Conservation (phyloP, 148 eudicot species). For the Drosera capensis region DNA sequence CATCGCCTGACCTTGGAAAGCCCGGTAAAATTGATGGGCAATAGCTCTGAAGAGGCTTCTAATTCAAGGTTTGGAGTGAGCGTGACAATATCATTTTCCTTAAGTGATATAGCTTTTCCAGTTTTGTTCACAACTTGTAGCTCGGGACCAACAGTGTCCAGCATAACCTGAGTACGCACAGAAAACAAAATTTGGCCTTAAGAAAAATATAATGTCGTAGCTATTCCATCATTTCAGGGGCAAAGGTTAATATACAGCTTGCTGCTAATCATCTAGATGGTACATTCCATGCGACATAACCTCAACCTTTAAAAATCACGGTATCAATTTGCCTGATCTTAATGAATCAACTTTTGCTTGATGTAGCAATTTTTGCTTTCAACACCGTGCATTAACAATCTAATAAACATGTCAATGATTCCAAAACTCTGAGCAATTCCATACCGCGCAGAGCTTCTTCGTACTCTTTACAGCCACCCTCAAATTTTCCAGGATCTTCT, state of each 20-base stretch:
- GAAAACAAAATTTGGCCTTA: too few species aligned
- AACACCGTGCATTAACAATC: not conserved
- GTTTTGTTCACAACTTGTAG: slow-evolving; percentile 57
- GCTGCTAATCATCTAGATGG: too few species aligned
- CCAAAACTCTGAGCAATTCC: slow-evolving; percentile 7
- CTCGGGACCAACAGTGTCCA: slow-evolving; percentile 80
- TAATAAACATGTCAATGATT: not conserved
- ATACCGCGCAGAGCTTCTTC: slow-evolving; percentile 89
- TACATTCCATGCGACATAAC: too few species aligned
- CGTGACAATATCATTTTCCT: slow-evolving; percentile 41
- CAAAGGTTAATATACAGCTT: not conserved
- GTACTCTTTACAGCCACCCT: slow-evolving; percentile 70
- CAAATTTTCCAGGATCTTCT: slow-evolving; percentile 74
- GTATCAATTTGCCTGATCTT: too few species aligned
- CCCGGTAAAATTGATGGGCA: slow-evolving; percentile 61
- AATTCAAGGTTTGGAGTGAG: slow-evolving; percentile 47
- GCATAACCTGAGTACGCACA: slow-evolving; percentile 48
- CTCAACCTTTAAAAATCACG: too few species aligned
- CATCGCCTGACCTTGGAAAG: slow-evolving; percentile 44
- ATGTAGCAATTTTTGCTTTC: not conserved
- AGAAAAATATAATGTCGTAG: not conserved
- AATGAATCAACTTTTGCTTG: too few species aligned
- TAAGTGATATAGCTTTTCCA: slow-evolving; percentile 38
- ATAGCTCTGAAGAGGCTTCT: slow-evolving; percentile 53
- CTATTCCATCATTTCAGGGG: not conserved